These are phyloP conservation scores for Capronia americana DNA, from an alignment of 2,329 filamentous ascomycete genomes.

Conservation along the genomic window DNA sequence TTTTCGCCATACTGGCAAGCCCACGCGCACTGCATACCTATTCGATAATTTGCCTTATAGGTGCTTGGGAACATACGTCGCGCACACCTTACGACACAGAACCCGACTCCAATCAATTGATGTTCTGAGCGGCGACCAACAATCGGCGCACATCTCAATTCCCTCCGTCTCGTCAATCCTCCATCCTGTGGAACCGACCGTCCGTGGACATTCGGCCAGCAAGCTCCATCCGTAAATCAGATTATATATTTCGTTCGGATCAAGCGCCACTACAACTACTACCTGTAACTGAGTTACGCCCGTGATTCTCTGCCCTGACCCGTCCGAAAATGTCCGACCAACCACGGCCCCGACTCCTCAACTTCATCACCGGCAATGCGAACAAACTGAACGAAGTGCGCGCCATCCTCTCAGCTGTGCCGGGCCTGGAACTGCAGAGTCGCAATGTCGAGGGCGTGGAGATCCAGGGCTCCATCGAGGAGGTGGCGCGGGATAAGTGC, in stretches of 20 bases:
- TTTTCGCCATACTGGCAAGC: background rate
- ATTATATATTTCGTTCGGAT: background rate
- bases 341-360: slow-evolving; percentile 58
- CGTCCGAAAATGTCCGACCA: background rate
- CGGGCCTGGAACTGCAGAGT: slow-evolving; percentile 74
- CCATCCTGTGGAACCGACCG: background rate
- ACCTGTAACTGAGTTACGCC: background rate
- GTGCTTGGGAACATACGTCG: background rate
- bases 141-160: background rate
- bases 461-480: slow-evolving; percentile 89
- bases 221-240: background rate
- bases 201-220: background rate
- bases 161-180: no score
- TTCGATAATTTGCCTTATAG: background rate
- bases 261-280: background rate
- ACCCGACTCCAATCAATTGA: background rate
- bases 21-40: background rate
- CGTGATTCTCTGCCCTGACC: no score
- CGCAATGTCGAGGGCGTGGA: slow-evolving; percentile 75
- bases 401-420: slow-evolving; percentile 76
- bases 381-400: slow-evolving; percentile 92
- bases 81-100: background rate
- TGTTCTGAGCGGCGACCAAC: background rate
- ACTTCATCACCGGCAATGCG: slow-evolving; percentile 96
- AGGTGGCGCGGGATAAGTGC: slow-evolving; percentile 89